phyloP scores from a whole-genome alignment of 2,329 filamentous ascomycete genomes.

The Epichloe festucae region DNA sequence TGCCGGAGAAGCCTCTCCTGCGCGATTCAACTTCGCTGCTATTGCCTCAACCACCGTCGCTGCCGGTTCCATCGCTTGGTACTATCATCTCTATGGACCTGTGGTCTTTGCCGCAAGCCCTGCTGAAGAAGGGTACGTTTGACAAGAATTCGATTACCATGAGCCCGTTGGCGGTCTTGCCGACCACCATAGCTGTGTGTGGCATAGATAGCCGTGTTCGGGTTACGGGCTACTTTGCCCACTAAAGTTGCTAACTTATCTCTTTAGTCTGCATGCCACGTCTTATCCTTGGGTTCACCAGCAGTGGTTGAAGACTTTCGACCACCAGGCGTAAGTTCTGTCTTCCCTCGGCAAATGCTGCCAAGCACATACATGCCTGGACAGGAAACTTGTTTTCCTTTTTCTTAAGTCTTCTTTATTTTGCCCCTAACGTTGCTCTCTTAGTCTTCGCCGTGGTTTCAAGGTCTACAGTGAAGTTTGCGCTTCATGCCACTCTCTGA shows the following conservation, averaged over 20 bases:
- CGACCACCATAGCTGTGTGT: conserved; percentile 10
- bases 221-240: conserved; percentile 3
- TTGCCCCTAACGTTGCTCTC: neutral
- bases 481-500: conserved; percentile 92
- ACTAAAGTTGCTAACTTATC: conserved; percentile 16
- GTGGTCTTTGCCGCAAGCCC: conserved; percentile 81
- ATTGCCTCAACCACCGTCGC: conserved; percentile 77
- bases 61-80: conserved; percentile 86
- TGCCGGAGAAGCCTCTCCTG: conserved; percentile 58
- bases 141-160: neutral
- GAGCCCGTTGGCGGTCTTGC: neutral
- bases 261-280: conserved; percentile 70
- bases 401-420: neutral
- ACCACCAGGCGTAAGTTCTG: conserved; percentile 75
- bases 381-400: neutral
- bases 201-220: conserved; percentile 20
- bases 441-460: conserved; percentile 92
- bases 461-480: conserved; percentile 99
- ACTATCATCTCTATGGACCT: conserved; percentile 90
- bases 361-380: neutral
- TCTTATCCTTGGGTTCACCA: conserved; percentile 92
- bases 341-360: neutral
- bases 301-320: conserved; percentile 89
- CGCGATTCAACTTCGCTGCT: conserved; percentile 76
- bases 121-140: conserved; percentile 92